Base-by-base conservation (phyloP, 331 rosid genomes). In the Stylosanthes scabra region DNA sequence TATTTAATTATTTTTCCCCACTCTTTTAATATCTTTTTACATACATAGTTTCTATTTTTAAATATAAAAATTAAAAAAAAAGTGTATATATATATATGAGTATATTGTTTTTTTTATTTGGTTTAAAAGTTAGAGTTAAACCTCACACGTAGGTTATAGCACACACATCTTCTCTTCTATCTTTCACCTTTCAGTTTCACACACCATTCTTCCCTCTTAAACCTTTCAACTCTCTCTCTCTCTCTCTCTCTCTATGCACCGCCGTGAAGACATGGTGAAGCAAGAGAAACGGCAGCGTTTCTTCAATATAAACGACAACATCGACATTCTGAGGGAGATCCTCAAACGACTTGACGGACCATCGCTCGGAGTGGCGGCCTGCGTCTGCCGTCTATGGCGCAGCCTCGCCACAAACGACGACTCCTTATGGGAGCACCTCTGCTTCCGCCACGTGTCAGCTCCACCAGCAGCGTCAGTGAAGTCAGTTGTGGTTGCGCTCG, bases 341-440 rank as follows among this genome's bases (percentile, higher is more conserved):
- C 95, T 94, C 9, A 89, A 88, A 78, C 89, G 96, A 34, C 96
- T 94, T 34, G 98, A 91, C 81, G 98, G 96, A 1, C 85, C 93
- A 1, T 91, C 98, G 12, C 85, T 94, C 20, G 94, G 96, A 5
- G 88, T 86, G 42, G 90, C 98, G 5, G 84, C 98, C 4, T 93
- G 96, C 73, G 97, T 93, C 63, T 93, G 98, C 72, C 92, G 97
- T 8, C 85, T 91, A 14, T 93, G 98, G 98, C 80, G 87, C 70
- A 80, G 82, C 71, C 82, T 91, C 37, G 82, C 91, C 10, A 66
- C 76, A 52, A 85, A 82, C 82, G 96, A 93, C 86, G 98, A 94
- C 83, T 85, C 97, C 1, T 84, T 94, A n/a, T 94, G 98, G 97
- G 98, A 94, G 15, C 87, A 91, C 72, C 85, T 94, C 70, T 94